These are phyloP conservation scores for Sporothrix curviconia DNA, from an alignment of 2,329 filamentous ascomycete species.

Conservation along the genomic window DNA sequence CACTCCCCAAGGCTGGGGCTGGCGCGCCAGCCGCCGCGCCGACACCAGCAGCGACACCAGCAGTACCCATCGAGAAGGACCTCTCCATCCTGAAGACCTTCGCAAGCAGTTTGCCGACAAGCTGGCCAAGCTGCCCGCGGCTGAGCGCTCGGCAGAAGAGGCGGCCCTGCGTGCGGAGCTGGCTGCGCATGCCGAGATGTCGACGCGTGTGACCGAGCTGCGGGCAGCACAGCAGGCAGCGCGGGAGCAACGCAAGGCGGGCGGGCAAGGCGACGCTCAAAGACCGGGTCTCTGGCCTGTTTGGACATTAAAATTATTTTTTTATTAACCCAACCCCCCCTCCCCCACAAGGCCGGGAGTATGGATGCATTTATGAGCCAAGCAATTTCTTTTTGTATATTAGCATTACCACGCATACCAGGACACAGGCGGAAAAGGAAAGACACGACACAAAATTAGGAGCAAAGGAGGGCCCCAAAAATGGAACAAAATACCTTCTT, in stretches of 20 bases:
- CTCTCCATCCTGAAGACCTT: constrained; percentile 38
- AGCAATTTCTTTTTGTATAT: constrained; percentile 8
- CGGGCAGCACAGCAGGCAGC: constrained; percentile 50
- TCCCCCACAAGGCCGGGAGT: too few relatives aligned
- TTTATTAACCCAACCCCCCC: too few relatives aligned
- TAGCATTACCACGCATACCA: constrained; percentile 10
- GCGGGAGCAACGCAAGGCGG: constrained; percentile 48
- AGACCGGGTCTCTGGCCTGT: constrained; percentile 33
- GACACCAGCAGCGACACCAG: constrained; percentile 1
- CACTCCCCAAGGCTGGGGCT: constrained; percentile 34
- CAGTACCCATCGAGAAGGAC: neutral
- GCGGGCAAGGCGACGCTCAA: constrained; percentile 43
- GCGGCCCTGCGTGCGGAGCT: constrained; percentile 57
- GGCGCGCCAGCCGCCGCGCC: constrained; percentile 10
- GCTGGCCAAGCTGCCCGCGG: constrained; percentile 50
- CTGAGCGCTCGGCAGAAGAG: constrained; percentile 56
- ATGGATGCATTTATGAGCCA: too few relatives aligned
- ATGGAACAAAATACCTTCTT: neutral
- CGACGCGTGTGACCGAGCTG: constrained; percentile 47
- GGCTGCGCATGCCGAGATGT: constrained; percentile 54
- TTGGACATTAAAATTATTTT: constrained; percentile 21
- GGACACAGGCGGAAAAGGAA: neutral
- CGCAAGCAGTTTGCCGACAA: constrained; percentile 47
- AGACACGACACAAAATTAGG: neutral
- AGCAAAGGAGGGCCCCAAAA: neutral